These are phyloP conservation scores for Saccharomyces hybrid DNA, from an alignment of 1,139 yeast species.

Conservation along the genomic window DNA sequence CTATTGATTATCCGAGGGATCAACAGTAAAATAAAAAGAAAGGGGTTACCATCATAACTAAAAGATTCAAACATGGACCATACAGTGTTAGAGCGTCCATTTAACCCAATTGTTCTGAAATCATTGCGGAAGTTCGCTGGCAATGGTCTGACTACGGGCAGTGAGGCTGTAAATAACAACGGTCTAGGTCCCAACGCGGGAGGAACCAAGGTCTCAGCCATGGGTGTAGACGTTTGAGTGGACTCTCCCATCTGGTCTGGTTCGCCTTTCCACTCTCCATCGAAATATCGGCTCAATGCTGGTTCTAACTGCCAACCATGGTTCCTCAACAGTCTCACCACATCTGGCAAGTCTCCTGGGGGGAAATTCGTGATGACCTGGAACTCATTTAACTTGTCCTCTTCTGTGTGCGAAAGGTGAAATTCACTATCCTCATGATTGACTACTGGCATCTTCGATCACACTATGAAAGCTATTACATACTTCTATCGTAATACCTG, in stretches of 20 bases:
- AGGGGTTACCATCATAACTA: constrained; percentile 11
- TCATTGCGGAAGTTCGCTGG: constrained; percentile 25
- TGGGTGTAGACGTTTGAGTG: constrained; percentile 16
- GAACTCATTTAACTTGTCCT: constrained; percentile 35
- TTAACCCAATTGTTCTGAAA: constrained; percentile 23
- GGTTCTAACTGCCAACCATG: constrained; percentile 37
- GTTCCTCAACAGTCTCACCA: constrained; percentile 31
- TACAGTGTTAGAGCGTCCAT: constrained; percentile 7
- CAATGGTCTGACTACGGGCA: constrained; percentile 30
- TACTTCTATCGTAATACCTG: neutral
- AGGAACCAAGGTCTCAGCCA: constrained; percentile 9
- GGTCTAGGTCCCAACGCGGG: neutral
- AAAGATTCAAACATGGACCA: constrained; percentile 5
- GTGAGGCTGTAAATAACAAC: neutral
- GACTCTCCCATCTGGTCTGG: constrained; percentile 17
- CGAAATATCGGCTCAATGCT: constrained; percentile 36
- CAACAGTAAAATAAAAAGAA: constrained; percentile 20
- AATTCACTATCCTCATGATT: constrained; percentile 18
- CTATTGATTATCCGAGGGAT: constrained; percentile 14
- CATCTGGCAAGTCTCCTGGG: constrained; percentile 32
- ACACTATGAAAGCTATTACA: neutral
- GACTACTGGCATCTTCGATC: constrained; percentile 23
- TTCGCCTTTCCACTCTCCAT: constrained; percentile 31
- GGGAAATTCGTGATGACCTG: constrained; percentile 34
- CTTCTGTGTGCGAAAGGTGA: constrained; percentile 34